Evolutionary conservation across 1,284 basidiomycete species (phyloP).

Genomic region (Pascua guehoae): DNA sequence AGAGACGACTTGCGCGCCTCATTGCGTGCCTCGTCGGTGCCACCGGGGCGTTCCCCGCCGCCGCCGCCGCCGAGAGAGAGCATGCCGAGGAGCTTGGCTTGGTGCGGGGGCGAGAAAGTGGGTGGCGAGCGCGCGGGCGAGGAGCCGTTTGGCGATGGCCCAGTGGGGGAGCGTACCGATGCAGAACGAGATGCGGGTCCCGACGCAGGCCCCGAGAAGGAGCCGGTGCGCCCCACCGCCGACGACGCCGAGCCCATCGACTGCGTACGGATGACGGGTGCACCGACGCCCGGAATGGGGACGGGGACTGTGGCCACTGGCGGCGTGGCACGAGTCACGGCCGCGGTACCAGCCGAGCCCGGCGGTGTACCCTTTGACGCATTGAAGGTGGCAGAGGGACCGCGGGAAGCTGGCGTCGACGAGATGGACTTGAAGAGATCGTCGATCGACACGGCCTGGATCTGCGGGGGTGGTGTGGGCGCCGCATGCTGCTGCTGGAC

Average conservation of each 20-base stretch:
- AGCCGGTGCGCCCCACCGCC: too few relatives aligned
- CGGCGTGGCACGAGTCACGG: too few relatives aligned
- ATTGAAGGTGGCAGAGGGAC: too few relatives aligned
- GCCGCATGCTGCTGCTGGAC: constrained; percentile 10
- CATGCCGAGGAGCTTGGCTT: constrained; percentile 23
- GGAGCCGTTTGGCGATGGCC: constrained; percentile 5
- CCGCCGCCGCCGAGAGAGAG: constrained; percentile 4
- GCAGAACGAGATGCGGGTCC: too few relatives aligned
- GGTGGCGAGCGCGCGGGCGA: too few relatives aligned
- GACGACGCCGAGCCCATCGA: too few relatives aligned
- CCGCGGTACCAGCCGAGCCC: too few relatives aligned
- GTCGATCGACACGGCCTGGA: constrained; percentile 31
- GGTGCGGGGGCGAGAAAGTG: constrained; percentile 3
- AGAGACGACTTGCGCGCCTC: constrained; percentile 10
- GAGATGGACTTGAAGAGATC: constrained; percentile 40
- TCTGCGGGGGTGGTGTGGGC: constrained; percentile 23
- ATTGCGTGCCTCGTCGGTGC: not conserved
- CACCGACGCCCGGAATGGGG: too few relatives aligned
- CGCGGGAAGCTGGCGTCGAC: not conserved
- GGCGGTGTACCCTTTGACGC: too few relatives aligned
- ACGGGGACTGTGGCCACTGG: too few relatives aligned
- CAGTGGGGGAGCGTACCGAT: not conserved
- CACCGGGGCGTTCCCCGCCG: not conserved
- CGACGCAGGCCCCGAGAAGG: too few relatives aligned
- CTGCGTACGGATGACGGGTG: too few relatives aligned